These are phyloP conservation scores for Trichoderma afroharzianum DNA, from an alignment of 2,329 filamentous ascomycete species.

Conservation along the genomic window DNA sequence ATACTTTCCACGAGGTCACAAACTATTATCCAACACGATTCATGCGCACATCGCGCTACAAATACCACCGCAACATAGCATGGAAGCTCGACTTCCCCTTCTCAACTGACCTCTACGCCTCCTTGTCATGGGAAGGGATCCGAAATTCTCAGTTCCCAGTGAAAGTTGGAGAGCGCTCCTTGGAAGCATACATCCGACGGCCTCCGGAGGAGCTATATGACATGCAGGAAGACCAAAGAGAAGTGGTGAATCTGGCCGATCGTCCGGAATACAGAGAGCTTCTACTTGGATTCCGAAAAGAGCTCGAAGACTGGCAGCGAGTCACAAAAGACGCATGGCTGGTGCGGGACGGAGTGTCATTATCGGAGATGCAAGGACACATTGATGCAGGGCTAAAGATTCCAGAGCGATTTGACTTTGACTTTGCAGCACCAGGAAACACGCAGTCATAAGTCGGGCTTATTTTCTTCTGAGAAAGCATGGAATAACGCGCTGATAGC, in stretches of 20 bases:
- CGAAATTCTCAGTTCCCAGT: neutral
- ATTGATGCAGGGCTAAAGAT: constrained; percentile 1
- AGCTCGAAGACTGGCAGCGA: neutral
- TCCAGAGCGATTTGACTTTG: constrained; percentile 2
- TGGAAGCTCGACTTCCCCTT: constrained; percentile 11
- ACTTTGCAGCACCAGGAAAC: neutral
- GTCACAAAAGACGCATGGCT: neutral
- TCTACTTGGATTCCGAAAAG: neutral
- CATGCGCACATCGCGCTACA: neutral
- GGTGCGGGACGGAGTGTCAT: neutral
- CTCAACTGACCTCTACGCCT: constrained; percentile 1
- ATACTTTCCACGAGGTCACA: constrained; percentile 5
- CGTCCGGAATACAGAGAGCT: neutral
- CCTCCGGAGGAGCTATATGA: constrained; percentile 5
- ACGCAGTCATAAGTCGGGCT: neutral
- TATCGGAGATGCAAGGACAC: constrained; percentile 8
- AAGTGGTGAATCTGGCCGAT: neutral
- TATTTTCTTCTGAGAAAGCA: neutral
- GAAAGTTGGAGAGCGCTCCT: neutral
- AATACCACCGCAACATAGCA: constrained; percentile 10
- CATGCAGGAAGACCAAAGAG: neutral
- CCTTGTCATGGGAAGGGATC: constrained; percentile 5
- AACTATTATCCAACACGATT: constrained; percentile 9
- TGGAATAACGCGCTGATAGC: too few relatives aligned
- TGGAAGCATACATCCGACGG: constrained; percentile 3